phyloP scores from a whole-genome alignment of 2,329 filamentous ascomycete genomes.

The Scedosporium aurantiacum region DNA sequence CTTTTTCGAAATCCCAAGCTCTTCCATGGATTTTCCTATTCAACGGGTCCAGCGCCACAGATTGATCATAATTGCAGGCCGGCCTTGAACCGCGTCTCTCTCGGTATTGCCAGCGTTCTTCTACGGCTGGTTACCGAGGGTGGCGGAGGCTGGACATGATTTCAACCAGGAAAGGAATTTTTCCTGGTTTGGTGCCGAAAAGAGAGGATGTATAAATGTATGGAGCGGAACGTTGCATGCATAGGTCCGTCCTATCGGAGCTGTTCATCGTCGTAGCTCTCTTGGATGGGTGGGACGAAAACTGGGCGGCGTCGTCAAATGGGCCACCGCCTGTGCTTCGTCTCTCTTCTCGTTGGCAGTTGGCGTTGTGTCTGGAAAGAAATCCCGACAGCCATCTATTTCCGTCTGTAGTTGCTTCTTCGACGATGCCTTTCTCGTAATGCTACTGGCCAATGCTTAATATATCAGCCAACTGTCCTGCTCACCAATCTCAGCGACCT shows the following conservation, averaged over 20 bases:
- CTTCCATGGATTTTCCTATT: background rate
- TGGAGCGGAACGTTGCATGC: background rate
- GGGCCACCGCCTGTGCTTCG: background rate
- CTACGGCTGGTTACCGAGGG: constrained; percentile 17
- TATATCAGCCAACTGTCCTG: background rate
- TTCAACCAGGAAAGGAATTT: background rate
- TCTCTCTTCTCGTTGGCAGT: background rate
- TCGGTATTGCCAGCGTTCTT: constrained; percentile 12
- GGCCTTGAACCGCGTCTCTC: constrained; percentile 35
- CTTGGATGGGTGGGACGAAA: background rate
- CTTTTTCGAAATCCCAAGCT: background rate
- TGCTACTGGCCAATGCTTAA: constrained; percentile 7
- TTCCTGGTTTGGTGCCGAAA: background rate
- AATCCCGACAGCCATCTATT: background rate
- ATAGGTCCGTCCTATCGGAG: background rate
- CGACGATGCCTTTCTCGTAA: constrained; percentile 11
- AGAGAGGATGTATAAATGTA: background rate
- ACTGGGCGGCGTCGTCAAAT: background rate
- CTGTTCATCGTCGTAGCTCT: background rate
- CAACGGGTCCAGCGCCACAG: constrained; percentile 54
- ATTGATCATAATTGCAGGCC: constrained; percentile 67
- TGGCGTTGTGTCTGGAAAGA: background rate
- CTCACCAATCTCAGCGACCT: background rate
- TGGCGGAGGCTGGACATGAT: constrained; percentile 31
- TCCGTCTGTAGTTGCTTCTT: background rate